A percentile compares a stretch with the other conserved stretches of the same genome.
phyloP scores from a whole-genome alignment of 768 basidiomycete genomes.

The Tylopilus sp. region DNA sequence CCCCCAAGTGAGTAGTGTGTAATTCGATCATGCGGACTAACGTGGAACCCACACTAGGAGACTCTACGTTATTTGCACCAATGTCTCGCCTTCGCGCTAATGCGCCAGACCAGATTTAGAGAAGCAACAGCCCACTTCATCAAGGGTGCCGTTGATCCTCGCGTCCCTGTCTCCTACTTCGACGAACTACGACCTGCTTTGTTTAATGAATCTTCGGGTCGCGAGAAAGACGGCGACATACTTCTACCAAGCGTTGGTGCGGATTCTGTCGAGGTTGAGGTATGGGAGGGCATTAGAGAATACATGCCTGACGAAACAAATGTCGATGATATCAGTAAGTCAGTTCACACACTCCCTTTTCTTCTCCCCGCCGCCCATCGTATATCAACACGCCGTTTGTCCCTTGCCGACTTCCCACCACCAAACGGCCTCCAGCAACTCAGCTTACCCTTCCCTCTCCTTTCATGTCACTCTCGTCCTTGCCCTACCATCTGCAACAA shows the following conservation, averaged over 20 bases:
- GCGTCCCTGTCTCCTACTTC: slow-evolving; percentile 77
- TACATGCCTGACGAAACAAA: slow-evolving; percentile 65
- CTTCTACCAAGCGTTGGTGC: background rate
- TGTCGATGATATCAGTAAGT: slow-evolving; percentile 87
- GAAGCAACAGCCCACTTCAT: slow-evolving; percentile 78
- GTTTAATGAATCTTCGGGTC: slow-evolving; percentile 33
- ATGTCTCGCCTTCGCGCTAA: slow-evolving; percentile 74
- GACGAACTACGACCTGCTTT: slow-evolving; percentile 69
- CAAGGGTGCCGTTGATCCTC: slow-evolving; percentile 79
- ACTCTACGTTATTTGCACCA: slow-evolving; percentile 79
- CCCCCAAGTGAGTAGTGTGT: slow-evolving; percentile 9
- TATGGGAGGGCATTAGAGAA: slow-evolving; percentile 74
- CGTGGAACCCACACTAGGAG: slow-evolving; percentile 41
- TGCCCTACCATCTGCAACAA: slow-evolving; percentile 21
- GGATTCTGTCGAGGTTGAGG: slow-evolving; percentile 53
- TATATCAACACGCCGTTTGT: slow-evolving; percentile 11
- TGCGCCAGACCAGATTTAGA: slow-evolving; percentile 77
- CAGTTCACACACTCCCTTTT: slow-evolving; percentile 14
- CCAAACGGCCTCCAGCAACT: slow-evolving; percentile 21
- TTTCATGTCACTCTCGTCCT: slow-evolving; percentile 32
- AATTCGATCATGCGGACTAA: background rate
- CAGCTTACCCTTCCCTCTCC: slow-evolving; percentile 29
- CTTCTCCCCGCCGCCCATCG: slow-evolving; percentile 21
- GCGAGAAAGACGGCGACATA: background rate
- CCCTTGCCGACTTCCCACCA: slow-evolving; percentile 28